Conservation (phyloP, 1,284 basidiomycete species). For the Sphagnurus paluster region DNA sequence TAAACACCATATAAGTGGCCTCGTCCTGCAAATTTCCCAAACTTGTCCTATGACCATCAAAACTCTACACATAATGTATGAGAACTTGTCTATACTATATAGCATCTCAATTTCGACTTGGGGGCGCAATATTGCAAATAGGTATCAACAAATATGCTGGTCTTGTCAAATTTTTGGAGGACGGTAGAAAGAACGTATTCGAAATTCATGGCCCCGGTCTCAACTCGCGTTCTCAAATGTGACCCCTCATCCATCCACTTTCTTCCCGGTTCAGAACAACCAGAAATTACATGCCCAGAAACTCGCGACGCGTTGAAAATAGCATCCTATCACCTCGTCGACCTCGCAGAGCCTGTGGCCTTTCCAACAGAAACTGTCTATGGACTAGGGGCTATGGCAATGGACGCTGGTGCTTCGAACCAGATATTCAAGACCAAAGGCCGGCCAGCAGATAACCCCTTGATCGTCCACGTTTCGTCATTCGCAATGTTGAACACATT, state of each 20-base stretch:
- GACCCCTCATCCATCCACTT: conserved; percentile 59
- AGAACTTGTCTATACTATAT: background rate
- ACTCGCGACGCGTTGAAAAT: conserved; percentile 46
- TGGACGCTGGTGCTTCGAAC: conserved; percentile 63
- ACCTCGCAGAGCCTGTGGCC: conserved; percentile 61
- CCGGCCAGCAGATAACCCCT: conserved; percentile 92
- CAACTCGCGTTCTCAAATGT: conserved; percentile 51
- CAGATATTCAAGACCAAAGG: conserved; percentile 92
- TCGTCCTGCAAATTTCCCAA: no score
- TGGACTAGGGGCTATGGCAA: conserved; percentile 88
- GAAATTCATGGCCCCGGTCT: conserved; percentile 27
- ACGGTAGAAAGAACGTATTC: conserved; percentile 27
- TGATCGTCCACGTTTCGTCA: conserved; percentile 96
- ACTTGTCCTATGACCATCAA: no score
- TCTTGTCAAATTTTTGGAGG: conserved; percentile 18
- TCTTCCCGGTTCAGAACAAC: conserved; percentile 34
- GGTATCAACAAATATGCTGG: conserved; percentile 20
- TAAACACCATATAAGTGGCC: no score
- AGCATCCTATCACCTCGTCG: conserved; percentile 50
- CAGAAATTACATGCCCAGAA: conserved; percentile 42
- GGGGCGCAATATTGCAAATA: conserved; percentile 11
- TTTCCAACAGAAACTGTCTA: conserved; percentile 99
- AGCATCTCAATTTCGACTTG: background rate
- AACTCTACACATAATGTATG: no score
- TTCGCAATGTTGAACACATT: conserved; percentile 76